Evolutionary conservation across 1,284 basidiomycete genomes (phyloP).

Genomic region (Kwoniella shivajii): DNA sequence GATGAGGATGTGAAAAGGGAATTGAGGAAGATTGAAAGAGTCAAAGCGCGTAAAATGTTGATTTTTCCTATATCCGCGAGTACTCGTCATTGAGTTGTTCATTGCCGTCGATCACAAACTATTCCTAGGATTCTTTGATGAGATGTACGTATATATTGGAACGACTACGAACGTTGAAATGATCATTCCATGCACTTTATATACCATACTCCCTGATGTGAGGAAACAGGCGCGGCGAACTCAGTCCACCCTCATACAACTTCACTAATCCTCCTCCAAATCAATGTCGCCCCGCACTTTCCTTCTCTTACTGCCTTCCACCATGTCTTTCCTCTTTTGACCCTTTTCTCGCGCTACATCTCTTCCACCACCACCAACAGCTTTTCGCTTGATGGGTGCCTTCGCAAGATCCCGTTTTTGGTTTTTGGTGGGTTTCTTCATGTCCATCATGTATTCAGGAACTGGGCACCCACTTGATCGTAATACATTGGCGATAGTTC

Average conservation of each 20-base stretch:
- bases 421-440: constrained; percentile 86
- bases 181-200: background rate
- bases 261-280: background rate
- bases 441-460: constrained; percentile 84
- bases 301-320: constrained; percentile 51
- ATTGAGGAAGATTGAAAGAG: no score
- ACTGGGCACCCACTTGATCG: constrained; percentile 84
- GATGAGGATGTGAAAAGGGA: no score
- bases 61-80: no score
- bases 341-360: constrained; percentile 71
- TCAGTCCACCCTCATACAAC: background rate
- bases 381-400: constrained; percentile 69
- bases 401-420: constrained; percentile 82
- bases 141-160: background rate
- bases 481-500: constrained; percentile 93
- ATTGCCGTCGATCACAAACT: no score
- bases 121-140: no score
- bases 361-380: constrained; percentile 66
- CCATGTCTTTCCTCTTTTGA: constrained; percentile 67
- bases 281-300: constrained; percentile 25
- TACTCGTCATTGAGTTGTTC: no score
- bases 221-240: background rate
- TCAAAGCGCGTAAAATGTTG: no score
- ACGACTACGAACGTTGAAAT: background rate
- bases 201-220: background rate